Percentiles rank a stretch among this genome's conserved stretches.
Evolutionary conservation across 2,329 filamentous ascomycete species (phyloP).

Genomic region (Aureobasidium sp.): DNA sequence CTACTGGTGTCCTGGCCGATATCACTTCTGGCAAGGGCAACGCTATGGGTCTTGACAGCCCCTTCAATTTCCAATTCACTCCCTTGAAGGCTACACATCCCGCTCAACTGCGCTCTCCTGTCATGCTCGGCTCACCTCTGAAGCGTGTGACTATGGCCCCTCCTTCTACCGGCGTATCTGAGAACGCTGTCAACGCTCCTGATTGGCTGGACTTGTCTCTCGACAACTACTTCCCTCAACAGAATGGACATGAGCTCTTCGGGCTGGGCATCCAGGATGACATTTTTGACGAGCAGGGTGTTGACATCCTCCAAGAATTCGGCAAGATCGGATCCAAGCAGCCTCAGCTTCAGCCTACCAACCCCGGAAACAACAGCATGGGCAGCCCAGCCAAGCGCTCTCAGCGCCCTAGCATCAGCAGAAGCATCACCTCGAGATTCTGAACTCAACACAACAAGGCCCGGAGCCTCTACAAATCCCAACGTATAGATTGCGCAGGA

Average conservation of each 20-base stretch:
- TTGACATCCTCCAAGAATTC: constrained; percentile 70
- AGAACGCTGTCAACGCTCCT: constrained; percentile 13
- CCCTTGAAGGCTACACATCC: constrained; percentile 24
- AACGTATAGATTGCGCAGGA: constrained; percentile 8
- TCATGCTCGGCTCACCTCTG: constrained; percentile 27
- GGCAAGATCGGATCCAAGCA: constrained; percentile 57
- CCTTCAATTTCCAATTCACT: constrained; percentile 25
- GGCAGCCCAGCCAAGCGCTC: constrained; percentile 18
- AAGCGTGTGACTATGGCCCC: constrained; percentile 21
- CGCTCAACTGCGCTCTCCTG: constrained; percentile 21
- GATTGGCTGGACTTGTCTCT: constrained; percentile 21
- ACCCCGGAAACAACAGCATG: not conserved
- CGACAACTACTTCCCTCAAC: constrained; percentile 23
- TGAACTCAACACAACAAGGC: not conserved
- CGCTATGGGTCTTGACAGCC: constrained; percentile 20
- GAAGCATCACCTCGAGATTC: constrained; percentile 19
- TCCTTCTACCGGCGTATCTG: constrained; percentile 11
- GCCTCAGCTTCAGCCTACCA: constrained; percentile 1
- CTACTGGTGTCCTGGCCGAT: constrained; percentile 55
- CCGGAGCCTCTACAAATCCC: not conserved
- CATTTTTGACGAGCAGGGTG: constrained; percentile 50
- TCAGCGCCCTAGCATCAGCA: constrained; percentile 15
- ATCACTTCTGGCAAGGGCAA: constrained; percentile 43
- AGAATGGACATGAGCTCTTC: constrained; percentile 46
- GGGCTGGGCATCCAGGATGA: constrained; percentile 51